These are phyloP conservation scores for Serendipita indica DNA, from an alignment of 768 basidiomycete genomes.

Conservation along the genomic window DNA sequence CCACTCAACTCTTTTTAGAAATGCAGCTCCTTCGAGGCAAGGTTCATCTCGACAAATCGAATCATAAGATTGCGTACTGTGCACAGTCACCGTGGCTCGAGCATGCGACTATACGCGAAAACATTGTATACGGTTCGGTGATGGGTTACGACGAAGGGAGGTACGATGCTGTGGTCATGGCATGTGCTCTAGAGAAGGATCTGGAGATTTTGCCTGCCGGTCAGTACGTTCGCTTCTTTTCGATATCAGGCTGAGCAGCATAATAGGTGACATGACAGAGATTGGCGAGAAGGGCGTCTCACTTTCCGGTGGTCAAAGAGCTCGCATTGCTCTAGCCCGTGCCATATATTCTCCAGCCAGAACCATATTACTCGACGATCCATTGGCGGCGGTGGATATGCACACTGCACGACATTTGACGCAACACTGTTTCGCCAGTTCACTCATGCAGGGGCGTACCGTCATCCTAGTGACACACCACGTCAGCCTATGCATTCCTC, in stretches of 20 bases:
- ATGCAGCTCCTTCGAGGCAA: slow-evolving; percentile 41
- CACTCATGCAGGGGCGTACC: slow-evolving; percentile 48
- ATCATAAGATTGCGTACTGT: slow-evolving; percentile 52
- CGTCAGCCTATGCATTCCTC: slow-evolving; percentile 52
- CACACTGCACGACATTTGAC: slow-evolving; percentile 63
- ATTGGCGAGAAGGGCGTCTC: slow-evolving; percentile 74
- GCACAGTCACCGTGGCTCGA: slow-evolving; percentile 53
- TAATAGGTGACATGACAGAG: slow-evolving; percentile 25
- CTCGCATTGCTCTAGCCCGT: slow-evolving; percentile 60
- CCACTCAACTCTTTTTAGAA: slow-evolving; percentile 26
- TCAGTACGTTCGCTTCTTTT: slow-evolving; percentile 27
- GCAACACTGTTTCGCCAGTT: slow-evolving; percentile 44
- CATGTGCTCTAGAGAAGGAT: slow-evolving; percentile 61
- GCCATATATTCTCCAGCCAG: slow-evolving; percentile 62
- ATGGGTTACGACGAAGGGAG: slow-evolving; percentile 45
- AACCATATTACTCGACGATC: slow-evolving; percentile 50
- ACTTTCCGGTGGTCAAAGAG: slow-evolving; percentile 58
- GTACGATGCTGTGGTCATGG: slow-evolving; percentile 52
- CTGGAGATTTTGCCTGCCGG: slow-evolving; percentile 59
- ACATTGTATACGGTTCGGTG: slow-evolving; percentile 58
- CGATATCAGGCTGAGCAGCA: neutral
- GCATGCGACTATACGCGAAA: slow-evolving; percentile 67
- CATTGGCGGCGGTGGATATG: slow-evolving; percentile 67
- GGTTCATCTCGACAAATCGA: slow-evolving; percentile 40
- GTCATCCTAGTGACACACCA: slow-evolving; percentile 78